Evolutionary conservation across 192 early-diverging fungal genomes (phyloP).

Genomic region (Allomyces arbusculus): DNA sequence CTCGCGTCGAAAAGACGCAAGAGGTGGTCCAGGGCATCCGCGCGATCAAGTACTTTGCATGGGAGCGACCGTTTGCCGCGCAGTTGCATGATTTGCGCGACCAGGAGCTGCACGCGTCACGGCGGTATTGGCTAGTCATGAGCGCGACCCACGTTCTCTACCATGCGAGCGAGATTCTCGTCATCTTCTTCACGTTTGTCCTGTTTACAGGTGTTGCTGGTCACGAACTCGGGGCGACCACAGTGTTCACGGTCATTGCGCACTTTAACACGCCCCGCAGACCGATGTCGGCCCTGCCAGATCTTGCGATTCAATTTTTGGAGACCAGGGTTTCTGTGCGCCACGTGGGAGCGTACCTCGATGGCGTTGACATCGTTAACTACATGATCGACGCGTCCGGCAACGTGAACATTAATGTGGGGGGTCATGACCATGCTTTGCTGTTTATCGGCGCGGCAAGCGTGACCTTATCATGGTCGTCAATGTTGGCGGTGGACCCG

Average conservation of each 20-base stretch:
- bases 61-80: slow-evolving; percentile 25
- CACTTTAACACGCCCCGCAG: slow-evolving; percentile 19
- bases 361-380: not conserved
- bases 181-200: slow-evolving; percentile 29
- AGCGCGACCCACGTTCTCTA: slow-evolving; percentile 8
- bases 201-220: slow-evolving; percentile 17
- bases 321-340: not conserved
- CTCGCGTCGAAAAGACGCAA: slow-evolving; percentile 45
- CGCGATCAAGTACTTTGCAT: slow-evolving; percentile 55
- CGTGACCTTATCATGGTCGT: not conserved
- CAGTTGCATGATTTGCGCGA: slow-evolving; percentile 10
- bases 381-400: not conserved
- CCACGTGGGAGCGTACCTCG: not conserved
- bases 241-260: slow-evolving; percentile 20
- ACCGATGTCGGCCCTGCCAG: slow-evolving; percentile 18
- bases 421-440: not conserved
- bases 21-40: slow-evolving; percentile 51
- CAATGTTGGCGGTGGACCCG: not conserved
- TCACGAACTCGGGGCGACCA: slow-evolving; percentile 10
- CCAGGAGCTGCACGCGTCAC: slow-evolving; percentile 8
- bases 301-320: not conserved
- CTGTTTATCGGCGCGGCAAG: not conserved
- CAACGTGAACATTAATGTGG: not conserved
- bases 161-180: slow-evolving; percentile 15
- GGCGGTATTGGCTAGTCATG: not conserved